A percentile compares a stretch with the other conserved stretches of the same genome.
These are phyloP conservation scores for Gracilaria gracilis DNA, from an alignment of 23 red algal species.

Conservation along the genomic window DNA sequence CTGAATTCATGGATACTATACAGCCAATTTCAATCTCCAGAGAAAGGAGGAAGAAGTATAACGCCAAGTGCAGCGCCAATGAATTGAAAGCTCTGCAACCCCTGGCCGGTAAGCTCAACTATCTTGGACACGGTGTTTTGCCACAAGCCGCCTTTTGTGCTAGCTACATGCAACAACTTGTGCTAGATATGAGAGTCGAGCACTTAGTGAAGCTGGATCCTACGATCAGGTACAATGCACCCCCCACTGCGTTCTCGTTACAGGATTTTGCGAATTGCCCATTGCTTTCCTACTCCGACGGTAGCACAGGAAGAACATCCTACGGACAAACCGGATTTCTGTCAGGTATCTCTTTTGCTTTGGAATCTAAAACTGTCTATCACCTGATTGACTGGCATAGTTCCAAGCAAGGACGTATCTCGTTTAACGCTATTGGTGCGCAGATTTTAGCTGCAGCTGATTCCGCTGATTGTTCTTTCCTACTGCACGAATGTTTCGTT, in stretches of 20 bases:
- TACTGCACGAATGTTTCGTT: neutral
- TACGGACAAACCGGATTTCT: neutral
- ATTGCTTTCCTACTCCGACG: too few species aligned
- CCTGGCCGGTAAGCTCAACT: neutral
- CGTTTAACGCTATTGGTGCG: neutral
- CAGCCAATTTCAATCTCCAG: neutral
- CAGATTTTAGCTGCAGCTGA: neutral
- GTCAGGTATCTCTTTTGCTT: neutral
- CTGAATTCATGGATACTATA: too few species aligned
- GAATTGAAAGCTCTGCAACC: neutral
- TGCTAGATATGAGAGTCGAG: neutral
- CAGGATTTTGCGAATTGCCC: neutral
- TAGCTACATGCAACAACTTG: neutral
- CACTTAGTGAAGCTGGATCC: too few species aligned
- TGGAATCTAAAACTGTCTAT: neutral
- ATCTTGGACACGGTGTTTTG: neutral
- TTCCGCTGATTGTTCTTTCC: neutral
- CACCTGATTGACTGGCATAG: conserved; percentile 1
- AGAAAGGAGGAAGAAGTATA: neutral
- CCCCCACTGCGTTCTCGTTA: neutral
- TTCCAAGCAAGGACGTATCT: neutral
- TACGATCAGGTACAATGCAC: too few species aligned
- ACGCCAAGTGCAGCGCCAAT: neutral
- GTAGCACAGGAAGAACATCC: conserved; percentile 1
- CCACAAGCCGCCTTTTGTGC: neutral